A percentile compares a stretch with the other conserved stretches of the same genome.
Evolutionary conservation across 2,329 filamentous ascomycete genomes (phyloP).

Genomic region (Sporothrix globosa): DNA sequence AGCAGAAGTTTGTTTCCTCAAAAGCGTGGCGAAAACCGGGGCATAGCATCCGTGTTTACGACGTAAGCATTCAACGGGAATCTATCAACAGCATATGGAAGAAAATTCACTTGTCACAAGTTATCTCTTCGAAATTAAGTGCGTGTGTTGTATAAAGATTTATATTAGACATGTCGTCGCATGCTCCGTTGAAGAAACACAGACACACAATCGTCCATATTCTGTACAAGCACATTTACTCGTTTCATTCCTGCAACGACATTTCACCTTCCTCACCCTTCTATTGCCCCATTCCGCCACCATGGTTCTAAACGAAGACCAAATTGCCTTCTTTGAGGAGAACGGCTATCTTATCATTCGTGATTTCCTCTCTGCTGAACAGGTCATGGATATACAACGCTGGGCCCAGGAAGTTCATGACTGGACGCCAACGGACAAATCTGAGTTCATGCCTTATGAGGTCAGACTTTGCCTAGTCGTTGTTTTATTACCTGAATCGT

Average conservation of each 20-base stretch:
- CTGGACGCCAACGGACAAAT: neutral
- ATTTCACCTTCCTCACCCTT: neutral
- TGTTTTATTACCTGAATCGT: neutral
- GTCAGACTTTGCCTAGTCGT: neutral
- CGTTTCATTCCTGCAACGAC: neutral
- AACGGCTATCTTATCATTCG: slow-evolving; percentile 1
- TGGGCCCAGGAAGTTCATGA: slow-evolving; percentile 14
- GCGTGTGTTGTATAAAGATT: slow-evolving; percentile 7
- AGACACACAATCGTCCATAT: neutral
- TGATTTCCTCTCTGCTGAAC: neutral
- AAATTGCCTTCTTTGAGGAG: slow-evolving; percentile 16
- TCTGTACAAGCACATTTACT: too few species aligned
- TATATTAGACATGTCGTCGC: slow-evolving; percentile 7
- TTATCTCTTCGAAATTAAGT: neutral
- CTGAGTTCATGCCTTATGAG: slow-evolving; percentile 15
- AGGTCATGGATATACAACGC: neutral
- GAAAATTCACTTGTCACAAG: neutral
- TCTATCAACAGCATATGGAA: neutral
- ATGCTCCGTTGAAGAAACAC: neutral
- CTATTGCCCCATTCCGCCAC: neutral
- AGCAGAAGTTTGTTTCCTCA: neutral
- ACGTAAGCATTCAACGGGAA: neutral
- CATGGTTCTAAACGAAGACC: neutral
- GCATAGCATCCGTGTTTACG: neutral
- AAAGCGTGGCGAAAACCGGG: neutral